phyloP scores from a whole-genome alignment of 768 basidiomycete genomes.

The Naganishia onofrii region DNA sequence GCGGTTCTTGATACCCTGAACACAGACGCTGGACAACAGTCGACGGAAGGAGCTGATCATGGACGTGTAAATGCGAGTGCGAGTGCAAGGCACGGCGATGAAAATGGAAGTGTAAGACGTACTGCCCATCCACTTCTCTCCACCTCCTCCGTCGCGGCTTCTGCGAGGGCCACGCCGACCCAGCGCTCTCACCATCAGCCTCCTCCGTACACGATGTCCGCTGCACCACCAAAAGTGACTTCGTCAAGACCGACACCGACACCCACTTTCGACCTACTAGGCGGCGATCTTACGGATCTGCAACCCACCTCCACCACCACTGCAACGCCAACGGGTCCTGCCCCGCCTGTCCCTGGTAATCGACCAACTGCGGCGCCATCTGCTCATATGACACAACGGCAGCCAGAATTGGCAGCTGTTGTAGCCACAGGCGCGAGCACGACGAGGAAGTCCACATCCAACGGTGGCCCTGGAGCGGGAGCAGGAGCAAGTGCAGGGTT shows the following conservation, averaged over 20 bases:
- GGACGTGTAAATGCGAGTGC: too few relatives aligned
- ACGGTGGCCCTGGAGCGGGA: slow-evolving; percentile 30
- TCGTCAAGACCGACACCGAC: slow-evolving; percentile 14
- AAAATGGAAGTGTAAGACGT: background rate
- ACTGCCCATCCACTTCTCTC: slow-evolving; percentile 9
- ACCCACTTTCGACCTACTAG: slow-evolving; percentile 33
- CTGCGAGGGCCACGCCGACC: too few relatives aligned
- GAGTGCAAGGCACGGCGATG: too few relatives aligned
- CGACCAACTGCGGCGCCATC: slow-evolving; percentile 26
- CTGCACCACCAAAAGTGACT: background rate
- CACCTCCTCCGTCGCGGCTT: background rate
- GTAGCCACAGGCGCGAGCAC: background rate
- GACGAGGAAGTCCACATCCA: slow-evolving; percentile 28
- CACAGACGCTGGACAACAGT: background rate
- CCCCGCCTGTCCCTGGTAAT: slow-evolving; percentile 41
- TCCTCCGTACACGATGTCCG: background rate
- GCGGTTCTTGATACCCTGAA: slow-evolving; percentile 59
- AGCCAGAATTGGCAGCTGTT: background rate
- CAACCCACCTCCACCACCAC: slow-evolving; percentile 2
- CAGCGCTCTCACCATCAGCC: background rate
- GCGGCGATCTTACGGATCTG: slow-evolving; percentile 9
- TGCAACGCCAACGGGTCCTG: slow-evolving; percentile 11
- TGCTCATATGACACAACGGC: slow-evolving; percentile 2
- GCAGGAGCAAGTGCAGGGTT: slow-evolving; percentile 34
- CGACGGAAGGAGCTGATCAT: too few relatives aligned